phyloP scores from a whole-genome alignment of 148 eudicot species.

The Dysphania ambrosioides region DNA sequence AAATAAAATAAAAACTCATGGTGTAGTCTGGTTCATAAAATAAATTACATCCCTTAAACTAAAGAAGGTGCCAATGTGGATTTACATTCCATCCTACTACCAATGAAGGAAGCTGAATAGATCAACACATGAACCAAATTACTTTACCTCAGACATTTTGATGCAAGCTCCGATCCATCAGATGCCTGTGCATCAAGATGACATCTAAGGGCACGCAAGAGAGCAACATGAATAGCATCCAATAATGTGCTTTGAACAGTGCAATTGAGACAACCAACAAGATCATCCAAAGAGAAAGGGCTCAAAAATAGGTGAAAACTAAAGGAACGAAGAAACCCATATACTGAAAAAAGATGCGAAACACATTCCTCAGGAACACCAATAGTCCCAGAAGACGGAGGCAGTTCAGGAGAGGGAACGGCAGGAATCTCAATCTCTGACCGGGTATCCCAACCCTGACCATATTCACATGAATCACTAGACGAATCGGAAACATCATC shows the following conservation, averaged over 20 bases:
- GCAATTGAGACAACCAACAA: constrained; percentile 84
- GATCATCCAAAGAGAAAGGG: constrained; percentile 85
- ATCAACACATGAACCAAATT: not conserved
- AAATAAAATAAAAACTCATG: too few species aligned
- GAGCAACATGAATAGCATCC: constrained; percentile 92
- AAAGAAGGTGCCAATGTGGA: too few species aligned
- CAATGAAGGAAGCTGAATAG: not conserved
- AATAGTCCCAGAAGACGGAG: constrained; percentile 74
- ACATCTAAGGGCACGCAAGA: constrained; percentile 55
- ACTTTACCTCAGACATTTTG: constrained; percentile 69
- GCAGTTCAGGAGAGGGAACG: constrained; percentile 65
- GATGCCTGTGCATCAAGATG: constrained; percentile 63
- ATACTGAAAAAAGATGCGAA: constrained; percentile 72
- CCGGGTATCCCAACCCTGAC: constrained; percentile 37
- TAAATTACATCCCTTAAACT: too few species aligned
- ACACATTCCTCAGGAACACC: constrained; percentile 83
- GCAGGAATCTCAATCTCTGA: constrained; percentile 40
- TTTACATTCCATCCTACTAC: too few species aligned
- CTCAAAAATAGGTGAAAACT: constrained; percentile 63
- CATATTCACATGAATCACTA: constrained; percentile 54
- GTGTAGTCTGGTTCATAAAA: too few species aligned
- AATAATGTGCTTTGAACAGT: constrained; percentile 55
- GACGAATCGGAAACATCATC: constrained; percentile 48
- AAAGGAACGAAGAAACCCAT: constrained; percentile 80
- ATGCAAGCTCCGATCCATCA: constrained; percentile 74